A percentile compares a stretch with the other conserved stretches of the same genome.
These are phyloP conservation scores for Colletotrichum caudatum DNA, from an alignment of 2,329 filamentous ascomycete genomes.

Conservation along the genomic window DNA sequence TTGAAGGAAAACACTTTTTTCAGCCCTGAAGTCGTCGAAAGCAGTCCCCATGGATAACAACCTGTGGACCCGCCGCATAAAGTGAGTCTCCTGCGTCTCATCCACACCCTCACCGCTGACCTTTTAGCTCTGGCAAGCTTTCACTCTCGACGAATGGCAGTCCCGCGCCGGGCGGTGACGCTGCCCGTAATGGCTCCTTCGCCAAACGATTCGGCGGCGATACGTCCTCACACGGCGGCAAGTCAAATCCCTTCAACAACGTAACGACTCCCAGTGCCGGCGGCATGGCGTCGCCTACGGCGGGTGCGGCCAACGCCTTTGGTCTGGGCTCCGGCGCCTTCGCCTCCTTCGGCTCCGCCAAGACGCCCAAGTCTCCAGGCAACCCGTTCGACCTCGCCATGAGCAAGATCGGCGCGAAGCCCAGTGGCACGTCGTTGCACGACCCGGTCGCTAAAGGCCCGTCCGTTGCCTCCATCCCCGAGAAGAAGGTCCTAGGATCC, in stretches of 20 bases:
- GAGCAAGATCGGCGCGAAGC: constrained; percentile 61
- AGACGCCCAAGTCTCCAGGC: constrained; percentile 88
- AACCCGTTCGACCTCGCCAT: constrained; percentile 83
- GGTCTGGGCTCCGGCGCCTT: constrained; percentile 95
- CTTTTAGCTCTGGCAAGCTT: constrained; percentile 83
- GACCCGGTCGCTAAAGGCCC: constrained; percentile 53
- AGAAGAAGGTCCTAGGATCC: constrained; percentile 63
- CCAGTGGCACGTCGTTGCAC: constrained; percentile 61
- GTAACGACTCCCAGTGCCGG: constrained; percentile 77
- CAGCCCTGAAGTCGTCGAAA: constrained; percentile 43
- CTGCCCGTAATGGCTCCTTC: constrained; percentile 71
- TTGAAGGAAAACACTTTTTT: constrained; percentile 28
- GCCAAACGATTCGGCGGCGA: constrained; percentile 82
- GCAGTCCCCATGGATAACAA: constrained; percentile 70
- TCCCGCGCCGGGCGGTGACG: constrained; percentile 65
- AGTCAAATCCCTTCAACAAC: constrained; percentile 82
- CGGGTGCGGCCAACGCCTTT: constrained; percentile 87
- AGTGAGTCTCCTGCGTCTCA: constrained; percentile 65
- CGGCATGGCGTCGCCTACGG: constrained; percentile 79
- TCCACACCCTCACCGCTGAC: constrained; percentile 27
- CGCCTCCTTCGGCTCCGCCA: constrained; percentile 89
- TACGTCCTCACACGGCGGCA: constrained; percentile 78
- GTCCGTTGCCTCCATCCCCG: constrained; percentile 61
- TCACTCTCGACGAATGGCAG: constrained; percentile 80
- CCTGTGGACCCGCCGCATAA: constrained; percentile 85